Conservation (phyloP, 2,329 filamentous ascomycete species). For the Elsinoe ampelina region DNA sequence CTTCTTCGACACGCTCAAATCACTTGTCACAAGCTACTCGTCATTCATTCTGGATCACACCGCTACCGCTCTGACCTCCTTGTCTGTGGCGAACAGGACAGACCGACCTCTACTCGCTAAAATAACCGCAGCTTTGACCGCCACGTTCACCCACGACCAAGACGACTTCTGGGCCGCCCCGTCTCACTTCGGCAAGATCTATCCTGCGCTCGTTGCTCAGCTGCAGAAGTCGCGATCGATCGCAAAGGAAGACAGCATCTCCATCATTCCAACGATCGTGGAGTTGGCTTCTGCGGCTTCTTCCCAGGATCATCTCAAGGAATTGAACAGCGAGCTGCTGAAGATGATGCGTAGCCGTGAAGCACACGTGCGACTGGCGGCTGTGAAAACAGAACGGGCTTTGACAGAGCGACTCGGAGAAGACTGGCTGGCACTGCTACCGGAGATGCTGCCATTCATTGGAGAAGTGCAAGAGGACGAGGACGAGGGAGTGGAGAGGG, state of each 20-base stretch:
- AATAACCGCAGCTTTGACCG: conserved; percentile 61
- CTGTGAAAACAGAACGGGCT: conserved; percentile 70
- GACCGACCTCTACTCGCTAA: conserved; percentile 57
- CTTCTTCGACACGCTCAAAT: conserved; percentile 82
- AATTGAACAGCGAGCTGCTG: conserved; percentile 70
- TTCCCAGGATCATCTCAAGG: conserved; percentile 82
- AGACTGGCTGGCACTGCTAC: conserved; percentile 83
- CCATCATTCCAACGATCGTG: conserved; percentile 65
- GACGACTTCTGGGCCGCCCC: conserved; percentile 94
- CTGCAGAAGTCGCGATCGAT: conserved; percentile 22
- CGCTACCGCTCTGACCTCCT: conserved; percentile 49
- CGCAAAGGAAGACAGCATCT: conserved; percentile 28
- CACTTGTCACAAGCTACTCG: conserved; percentile 86
- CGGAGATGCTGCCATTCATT: conserved; percentile 94
- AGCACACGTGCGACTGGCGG: conserved; percentile 64
- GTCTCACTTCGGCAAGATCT: conserved; percentile 68
- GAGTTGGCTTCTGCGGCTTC: conserved; percentile 73
- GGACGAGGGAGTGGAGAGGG: conserved; percentile 82
- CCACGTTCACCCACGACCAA: conserved; percentile 79
- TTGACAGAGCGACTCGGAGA: conserved; percentile 61
- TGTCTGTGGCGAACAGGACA: conserved; percentile 33
- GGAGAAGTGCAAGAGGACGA: conserved; percentile 95
- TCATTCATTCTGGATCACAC: conserved; percentile 73
- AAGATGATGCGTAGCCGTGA: conserved; percentile 67
- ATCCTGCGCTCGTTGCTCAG: conserved; percentile 59